phyloP scores from a whole-genome alignment of 768 basidiomycete genomes.

The Collybia sordida region DNA sequence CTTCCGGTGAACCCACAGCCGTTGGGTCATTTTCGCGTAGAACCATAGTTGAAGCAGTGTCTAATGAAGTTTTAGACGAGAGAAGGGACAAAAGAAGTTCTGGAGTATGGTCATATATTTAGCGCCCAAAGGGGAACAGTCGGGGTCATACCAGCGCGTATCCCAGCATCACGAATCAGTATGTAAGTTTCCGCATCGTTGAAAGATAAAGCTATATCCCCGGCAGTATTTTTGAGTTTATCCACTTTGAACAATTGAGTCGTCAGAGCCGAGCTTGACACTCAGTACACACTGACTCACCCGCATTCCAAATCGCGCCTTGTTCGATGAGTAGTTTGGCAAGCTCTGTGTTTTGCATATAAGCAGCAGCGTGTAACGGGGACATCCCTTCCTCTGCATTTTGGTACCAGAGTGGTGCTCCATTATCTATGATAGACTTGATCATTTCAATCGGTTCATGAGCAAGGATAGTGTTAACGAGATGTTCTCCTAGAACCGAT shows the following conservation, averaged over 20 bases:
- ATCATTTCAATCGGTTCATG: conserved; percentile 44
- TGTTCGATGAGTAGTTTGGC: conserved; percentile 67
- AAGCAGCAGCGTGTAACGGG: conserved; percentile 84
- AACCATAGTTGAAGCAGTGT: conserved; percentile 31
- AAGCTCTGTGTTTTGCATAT: conserved; percentile 63
- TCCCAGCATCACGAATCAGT: conserved; percentile 86
- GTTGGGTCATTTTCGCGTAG: conserved; percentile 54
- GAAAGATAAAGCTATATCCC: conserved; percentile 85
- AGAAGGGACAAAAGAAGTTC: conserved; percentile 73
- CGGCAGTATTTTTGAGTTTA: conserved; percentile 77
- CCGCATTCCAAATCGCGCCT: conserved; percentile 91
- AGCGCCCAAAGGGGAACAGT: conserved; percentile 15
- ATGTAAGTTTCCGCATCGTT: conserved; percentile 76
- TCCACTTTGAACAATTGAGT: conserved; percentile 52
- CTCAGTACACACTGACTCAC: conserved; percentile 33
- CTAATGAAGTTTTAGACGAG: conserved; percentile 41
- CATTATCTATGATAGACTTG: conserved; percentile 52
- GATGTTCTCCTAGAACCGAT: conserved; percentile 53
- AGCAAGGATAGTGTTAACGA: conserved; percentile 60
- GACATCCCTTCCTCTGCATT: conserved; percentile 78
- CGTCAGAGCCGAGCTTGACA: background rate
- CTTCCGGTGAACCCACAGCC: conserved; percentile 59
- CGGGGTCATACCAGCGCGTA: conserved; percentile 69
- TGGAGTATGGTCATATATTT: conserved; percentile 20
- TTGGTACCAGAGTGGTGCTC: conserved; percentile 90